Conservation (phyloP, 2,329 filamentous ascomycete genomes). For the Ophiosphaerella korrae region DNA sequence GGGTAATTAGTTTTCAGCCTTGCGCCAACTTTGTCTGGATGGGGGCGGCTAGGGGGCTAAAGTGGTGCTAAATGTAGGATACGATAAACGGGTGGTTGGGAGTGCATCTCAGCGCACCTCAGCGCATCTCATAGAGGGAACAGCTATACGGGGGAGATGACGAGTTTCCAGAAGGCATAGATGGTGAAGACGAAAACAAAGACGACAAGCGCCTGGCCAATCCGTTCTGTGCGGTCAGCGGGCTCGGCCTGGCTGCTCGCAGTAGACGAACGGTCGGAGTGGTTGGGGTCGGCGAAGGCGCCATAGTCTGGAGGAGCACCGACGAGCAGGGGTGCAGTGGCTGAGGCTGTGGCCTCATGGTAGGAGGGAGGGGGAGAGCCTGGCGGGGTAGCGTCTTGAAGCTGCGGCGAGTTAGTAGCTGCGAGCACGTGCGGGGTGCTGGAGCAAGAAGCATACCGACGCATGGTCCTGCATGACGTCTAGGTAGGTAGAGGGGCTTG, state of each 20-base stretch:
- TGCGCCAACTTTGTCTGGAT: neutral
- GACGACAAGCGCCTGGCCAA: slow-evolving; percentile 36
- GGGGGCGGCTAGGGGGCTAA: neutral
- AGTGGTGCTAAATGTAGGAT: neutral
- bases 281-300: slow-evolving; percentile 32
- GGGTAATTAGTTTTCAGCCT: neutral
- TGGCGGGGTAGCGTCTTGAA: slow-evolving; percentile 13
- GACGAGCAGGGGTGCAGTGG: slow-evolving; percentile 33
- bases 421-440: neutral
- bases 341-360: slow-evolving; percentile 34
- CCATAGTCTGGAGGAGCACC: slow-evolving; percentile 39
- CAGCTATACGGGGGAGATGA: slow-evolving; percentile 23
- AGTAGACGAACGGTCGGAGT: slow-evolving; percentile 36
- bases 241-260: slow-evolving; percentile 28
- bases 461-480: slow-evolving; percentile 17
- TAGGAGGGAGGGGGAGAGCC: slow-evolving; percentile 43
- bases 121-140: no score
- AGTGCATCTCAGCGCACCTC: no score
- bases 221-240: slow-evolving; percentile 30
- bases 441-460: slow-evolving; percentile 1
- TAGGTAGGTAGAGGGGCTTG: neutral
- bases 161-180: slow-evolving; percentile 38
- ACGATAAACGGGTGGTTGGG: no score
- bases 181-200: slow-evolving; percentile 33
- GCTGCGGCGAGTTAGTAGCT: slow-evolving; percentile 1